These are phyloP conservation scores for Ilyonectria mors-panacis DNA, from an alignment of 2,329 filamentous ascomycete genomes.

Conservation along the genomic window DNA sequence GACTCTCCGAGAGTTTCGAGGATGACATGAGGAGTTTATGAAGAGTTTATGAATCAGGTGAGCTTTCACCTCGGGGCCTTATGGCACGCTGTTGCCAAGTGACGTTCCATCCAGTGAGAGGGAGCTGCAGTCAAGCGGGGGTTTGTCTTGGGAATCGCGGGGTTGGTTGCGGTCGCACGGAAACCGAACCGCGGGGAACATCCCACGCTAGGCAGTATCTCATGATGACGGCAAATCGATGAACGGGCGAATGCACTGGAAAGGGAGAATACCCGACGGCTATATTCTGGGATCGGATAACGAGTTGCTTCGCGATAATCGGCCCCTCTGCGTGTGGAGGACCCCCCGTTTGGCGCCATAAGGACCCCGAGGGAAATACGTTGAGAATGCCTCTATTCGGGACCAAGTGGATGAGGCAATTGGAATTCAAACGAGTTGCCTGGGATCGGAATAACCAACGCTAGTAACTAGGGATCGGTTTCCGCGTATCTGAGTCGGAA, in stretches of 20 bases:
- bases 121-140: slow-evolving; percentile 16
- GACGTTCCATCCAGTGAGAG: background rate
- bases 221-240: slow-evolving; percentile 12
- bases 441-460: background rate
- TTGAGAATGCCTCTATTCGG: background rate
- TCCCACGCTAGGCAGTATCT: slow-evolving; percentile 14
- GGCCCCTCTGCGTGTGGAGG: background rate
- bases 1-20: background rate
- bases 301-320: background rate
- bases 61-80: slow-evolving; percentile 7
- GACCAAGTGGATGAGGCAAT: background rate
- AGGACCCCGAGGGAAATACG: background rate
- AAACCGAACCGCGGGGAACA: slow-evolving; percentile 10
- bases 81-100: slow-evolving; percentile 6
- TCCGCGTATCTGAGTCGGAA: background rate
- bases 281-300: slow-evolving; percentile 1
- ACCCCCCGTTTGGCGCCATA: too few relatives aligned
- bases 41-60: slow-evolving; percentile 18
- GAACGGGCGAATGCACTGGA: background rate
- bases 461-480: background rate
- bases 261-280: slow-evolving; percentile 9
- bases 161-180: slow-evolving; percentile 18
- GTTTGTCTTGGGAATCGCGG: slow-evolving; percentile 23
- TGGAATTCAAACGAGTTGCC: background rate
- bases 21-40: slow-evolving; percentile 1